Evolutionary conservation across 768 basidiomycete species (phyloP).

Genomic region (Phaffia tasmanica): DNA sequence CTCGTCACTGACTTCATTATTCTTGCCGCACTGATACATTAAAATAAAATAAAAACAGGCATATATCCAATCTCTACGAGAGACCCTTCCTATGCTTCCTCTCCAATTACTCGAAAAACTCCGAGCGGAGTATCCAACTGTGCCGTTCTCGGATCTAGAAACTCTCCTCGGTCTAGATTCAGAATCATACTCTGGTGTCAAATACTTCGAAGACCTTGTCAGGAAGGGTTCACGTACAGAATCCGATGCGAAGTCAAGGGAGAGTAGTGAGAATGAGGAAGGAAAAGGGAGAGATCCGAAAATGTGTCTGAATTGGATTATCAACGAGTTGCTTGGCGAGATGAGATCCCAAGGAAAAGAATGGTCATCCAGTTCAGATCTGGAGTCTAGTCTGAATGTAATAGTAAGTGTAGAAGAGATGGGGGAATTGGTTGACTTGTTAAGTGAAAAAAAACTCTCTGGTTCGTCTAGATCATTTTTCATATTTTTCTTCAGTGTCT

Average conservation of each 20-base stretch:
- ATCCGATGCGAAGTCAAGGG: constrained; percentile 45
- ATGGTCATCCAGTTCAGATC: background rate
- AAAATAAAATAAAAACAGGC: constrained; percentile 49
- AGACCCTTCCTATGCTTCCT: constrained; percentile 50
- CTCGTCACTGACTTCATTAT: background rate
- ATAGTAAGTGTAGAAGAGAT: constrained; percentile 54
- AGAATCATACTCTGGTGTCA: constrained; percentile 54
- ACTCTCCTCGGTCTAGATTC: constrained; percentile 59
- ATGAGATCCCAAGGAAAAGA: constrained; percentile 45
- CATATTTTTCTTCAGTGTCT: background rate
- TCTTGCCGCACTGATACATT: background rate
- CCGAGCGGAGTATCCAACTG: constrained; percentile 38
- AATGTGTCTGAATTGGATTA: constrained; percentile 77
- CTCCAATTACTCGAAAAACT: constrained; percentile 52
- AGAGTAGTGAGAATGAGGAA: background rate
- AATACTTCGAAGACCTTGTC: constrained; percentile 61
- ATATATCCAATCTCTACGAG: constrained; percentile 31
- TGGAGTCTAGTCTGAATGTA: constrained; percentile 50
- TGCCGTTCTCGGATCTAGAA: constrained; percentile 58
- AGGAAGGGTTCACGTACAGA: background rate
- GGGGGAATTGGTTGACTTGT: constrained; percentile 65
- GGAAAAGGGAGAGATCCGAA: constrained; percentile 45
- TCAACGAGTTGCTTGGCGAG: constrained; percentile 74
- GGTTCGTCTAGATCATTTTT: constrained; percentile 42
- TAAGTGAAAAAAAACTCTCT: constrained; percentile 56